A percentile compares a stretch with the other conserved stretches of the same genome.
Conservation (phyloP, 2,329 filamentous ascomycete genomes). For the Neofusicoccum parvum region DNA sequence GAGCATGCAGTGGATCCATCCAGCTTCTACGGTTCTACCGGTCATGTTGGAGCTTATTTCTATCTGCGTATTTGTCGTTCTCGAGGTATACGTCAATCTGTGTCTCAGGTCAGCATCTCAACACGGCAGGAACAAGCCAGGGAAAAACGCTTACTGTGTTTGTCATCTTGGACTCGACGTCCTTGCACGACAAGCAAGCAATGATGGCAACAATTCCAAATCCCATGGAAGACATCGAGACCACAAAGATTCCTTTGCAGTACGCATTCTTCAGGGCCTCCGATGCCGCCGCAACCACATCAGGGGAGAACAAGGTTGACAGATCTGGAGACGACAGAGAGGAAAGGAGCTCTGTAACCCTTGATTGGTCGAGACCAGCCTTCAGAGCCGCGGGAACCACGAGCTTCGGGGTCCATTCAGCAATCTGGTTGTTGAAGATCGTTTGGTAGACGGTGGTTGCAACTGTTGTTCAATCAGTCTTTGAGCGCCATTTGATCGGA, state of each 20-base stretch:
- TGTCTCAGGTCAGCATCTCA: not conserved
- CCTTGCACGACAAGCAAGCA: constrained; percentile 26
- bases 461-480: constrained; percentile 21
- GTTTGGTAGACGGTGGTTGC: constrained; percentile 41
- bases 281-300: constrained; percentile 27
- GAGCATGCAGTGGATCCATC: too few relatives aligned
- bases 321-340: not conserved
- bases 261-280: constrained; percentile 30
- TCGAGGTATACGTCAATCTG: constrained; percentile 12
- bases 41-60: not conserved
- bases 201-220: constrained; percentile 28
- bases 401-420: constrained; percentile 24
- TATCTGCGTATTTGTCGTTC: constrained; percentile 2
- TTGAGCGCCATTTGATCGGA: not conserved
- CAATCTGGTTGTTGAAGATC: constrained; percentile 41
- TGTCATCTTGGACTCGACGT: constrained; percentile 10
- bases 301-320: constrained; percentile 8
- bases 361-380: constrained; percentile 25
- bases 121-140: not conserved
- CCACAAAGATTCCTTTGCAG: constrained; percentile 22
- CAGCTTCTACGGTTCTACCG: too few relatives aligned
- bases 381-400: constrained; percentile 27
- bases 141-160: not conserved
- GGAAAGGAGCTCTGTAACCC: not conserved
- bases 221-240: constrained; percentile 27